Base-by-base conservation (phyloP, 371 early-diverging fungal species). In the Apophysomyces variabilis region DNA sequence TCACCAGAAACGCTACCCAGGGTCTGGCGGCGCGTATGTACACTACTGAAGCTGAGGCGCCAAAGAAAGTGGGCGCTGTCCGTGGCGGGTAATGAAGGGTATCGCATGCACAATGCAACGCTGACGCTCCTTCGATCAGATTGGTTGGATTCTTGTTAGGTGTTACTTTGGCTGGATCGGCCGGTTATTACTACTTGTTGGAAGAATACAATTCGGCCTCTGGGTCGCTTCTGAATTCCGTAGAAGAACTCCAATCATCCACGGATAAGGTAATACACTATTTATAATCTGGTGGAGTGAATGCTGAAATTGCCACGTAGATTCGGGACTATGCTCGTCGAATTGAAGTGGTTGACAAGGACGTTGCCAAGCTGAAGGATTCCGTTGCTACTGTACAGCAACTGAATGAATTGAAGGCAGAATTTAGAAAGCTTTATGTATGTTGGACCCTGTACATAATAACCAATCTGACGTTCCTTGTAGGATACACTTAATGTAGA, bases 141-240 rank as follows among this genome's bases (percentile, higher is more conserved):
- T 71, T 93, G 38, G 82, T 93, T 68, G 94, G 94, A 12, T 92
- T 93, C 69, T 74, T 93, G 45, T 72, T 93, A n/a, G 94, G 94
- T 18, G 86, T 89, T 16, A 87, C 91, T 14, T 69, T 85, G 54
- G 90, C 94, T 38, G 92, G 94, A 3, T 86, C 87, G n/a, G 79
- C 83, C 36, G 93, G 93, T 16, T 93, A 92, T 66, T 90, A 89
- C 66, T 91, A 92, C 65, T 79, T 93, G 47, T 77, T 93, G 63
- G 93, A 92, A 61, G 92, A 93, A 76, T 93, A 93, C 71, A 90
- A 91, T 60, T 81, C 78, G 54, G 90, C 92, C 7, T 90, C 93
- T 38, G 80, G 72, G 57, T 75, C 91, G 26, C 77, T 93, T 38
- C 74, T 93, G 74, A 77, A 71, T 71, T 90, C 92, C 7, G 89